A percentile compares a stretch with the other conserved stretches of the same genome.
Conservation (phyloP, 176 grass and related monocot genomes). For the Aegilops speltoides region DNA sequence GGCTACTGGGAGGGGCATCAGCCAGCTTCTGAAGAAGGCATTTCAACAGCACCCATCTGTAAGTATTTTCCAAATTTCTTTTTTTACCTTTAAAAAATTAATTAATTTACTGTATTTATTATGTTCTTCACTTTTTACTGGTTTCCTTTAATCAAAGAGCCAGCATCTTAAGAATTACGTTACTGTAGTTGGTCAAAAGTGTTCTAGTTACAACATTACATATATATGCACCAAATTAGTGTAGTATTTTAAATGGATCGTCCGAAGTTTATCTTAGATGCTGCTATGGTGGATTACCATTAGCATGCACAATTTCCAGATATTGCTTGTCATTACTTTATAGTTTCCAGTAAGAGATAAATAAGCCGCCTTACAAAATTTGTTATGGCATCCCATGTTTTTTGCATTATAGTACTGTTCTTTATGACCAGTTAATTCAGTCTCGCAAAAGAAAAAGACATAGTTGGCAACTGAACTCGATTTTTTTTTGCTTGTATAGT, state of each 20-base stretch:
- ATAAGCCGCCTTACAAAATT: too few species aligned
- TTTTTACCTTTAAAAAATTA: too few species aligned
- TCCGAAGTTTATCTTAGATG: not conserved
- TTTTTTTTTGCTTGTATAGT: too few species aligned
- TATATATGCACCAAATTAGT: not conserved
- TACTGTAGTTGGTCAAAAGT: not conserved
- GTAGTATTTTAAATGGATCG: not conserved
- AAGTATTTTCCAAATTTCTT: conserved; percentile 15
- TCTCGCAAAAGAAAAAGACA: too few species aligned
- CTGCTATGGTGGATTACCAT: not conserved
- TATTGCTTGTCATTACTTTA: not conserved
- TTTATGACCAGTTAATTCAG: too few species aligned
- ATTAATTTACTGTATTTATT: too few species aligned
- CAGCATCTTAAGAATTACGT: not conserved
- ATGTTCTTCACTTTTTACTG: too few species aligned
- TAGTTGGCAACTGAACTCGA: too few species aligned
- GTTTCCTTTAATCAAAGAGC: too few species aligned
- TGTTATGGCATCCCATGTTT: too few species aligned
- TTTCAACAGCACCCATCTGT: conserved; percentile 56
- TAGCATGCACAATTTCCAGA: not conserved
- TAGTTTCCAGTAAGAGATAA: too few species aligned
- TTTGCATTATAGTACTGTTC: too few species aligned
- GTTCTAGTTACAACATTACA: not conserved
- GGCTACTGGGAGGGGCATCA: conserved; percentile 60
- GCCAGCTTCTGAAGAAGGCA: conserved; percentile 69